Evolutionary conservation across 2,329 filamentous ascomycete genomes (phyloP).

Genomic region (Ceratocystis variospora): DNA sequence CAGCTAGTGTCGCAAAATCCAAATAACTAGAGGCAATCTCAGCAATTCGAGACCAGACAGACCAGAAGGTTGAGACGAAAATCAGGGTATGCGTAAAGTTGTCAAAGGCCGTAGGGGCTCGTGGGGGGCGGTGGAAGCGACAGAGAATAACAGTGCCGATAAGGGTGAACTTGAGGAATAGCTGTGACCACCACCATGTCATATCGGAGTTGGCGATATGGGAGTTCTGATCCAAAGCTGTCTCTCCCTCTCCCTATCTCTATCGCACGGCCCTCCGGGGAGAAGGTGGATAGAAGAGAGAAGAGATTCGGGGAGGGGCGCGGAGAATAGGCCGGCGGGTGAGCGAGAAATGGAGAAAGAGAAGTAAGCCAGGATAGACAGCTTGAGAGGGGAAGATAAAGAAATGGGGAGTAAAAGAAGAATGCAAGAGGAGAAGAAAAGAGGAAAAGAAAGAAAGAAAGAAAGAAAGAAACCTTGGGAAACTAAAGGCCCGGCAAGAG

Average conservation of each 20-base stretch:
- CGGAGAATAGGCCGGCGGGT: background rate
- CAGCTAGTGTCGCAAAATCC: constrained; percentile 12
- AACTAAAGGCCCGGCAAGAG: background rate
- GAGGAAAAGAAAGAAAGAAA: background rate
- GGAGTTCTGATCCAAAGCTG: background rate
- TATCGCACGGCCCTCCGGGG: background rate
- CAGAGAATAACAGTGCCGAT: constrained; percentile 20
- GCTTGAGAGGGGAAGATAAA: background rate
- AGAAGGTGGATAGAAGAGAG: background rate
- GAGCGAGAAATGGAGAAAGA: background rate
- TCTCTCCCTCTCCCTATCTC: background rate
- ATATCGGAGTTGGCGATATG: constrained; percentile 7
- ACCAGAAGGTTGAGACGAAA: constrained; percentile 20
- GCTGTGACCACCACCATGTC: constrained; percentile 18
- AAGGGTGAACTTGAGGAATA: constrained; percentile 20
- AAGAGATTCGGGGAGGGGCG: background rate
- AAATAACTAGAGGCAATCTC: constrained; percentile 17
- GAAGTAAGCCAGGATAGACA: background rate
- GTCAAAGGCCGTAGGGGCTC: constrained; percentile 19
- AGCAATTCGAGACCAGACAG: constrained; percentile 17
- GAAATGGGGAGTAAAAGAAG: background rate
- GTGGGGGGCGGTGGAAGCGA: constrained; percentile 20
- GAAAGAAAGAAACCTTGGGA: background rate
- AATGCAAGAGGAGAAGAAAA: background rate
- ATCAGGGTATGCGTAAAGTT: constrained; percentile 20